Evolutionary conservation across 441 rosid species (phyloP).

Genomic region (Theobroma grandiflorum): DNA sequence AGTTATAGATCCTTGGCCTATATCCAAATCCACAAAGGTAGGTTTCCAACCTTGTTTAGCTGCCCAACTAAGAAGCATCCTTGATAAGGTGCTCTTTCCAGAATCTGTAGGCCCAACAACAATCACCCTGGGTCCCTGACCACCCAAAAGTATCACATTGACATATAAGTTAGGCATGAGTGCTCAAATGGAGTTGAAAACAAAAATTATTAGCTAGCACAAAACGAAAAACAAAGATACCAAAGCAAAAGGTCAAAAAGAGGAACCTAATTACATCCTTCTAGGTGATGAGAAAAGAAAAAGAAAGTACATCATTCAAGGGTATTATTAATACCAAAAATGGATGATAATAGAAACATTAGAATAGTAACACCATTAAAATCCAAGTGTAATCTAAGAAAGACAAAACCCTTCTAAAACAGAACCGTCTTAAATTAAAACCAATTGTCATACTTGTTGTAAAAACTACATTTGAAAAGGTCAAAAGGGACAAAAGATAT

Average conservation of each 20-base stretch:
- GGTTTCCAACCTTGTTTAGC: constrained; percentile 94
- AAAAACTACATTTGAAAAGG: neutral
- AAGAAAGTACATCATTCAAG: neutral
- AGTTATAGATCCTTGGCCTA: constrained; percentile 93
- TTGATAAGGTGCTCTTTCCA: constrained; percentile 85
- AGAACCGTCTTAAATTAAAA: neutral
- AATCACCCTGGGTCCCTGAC: constrained; percentile 89
- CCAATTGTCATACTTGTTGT: neutral
- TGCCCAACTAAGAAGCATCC: constrained; percentile 97
- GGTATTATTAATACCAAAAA: constrained; percentile 7
- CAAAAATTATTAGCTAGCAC: neutral
- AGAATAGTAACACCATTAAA: neutral
- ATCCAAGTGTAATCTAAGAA: neutral
- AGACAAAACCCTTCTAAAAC: neutral
- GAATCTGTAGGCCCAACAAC: constrained; percentile 89
- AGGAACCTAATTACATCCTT: constrained; percentile 6
- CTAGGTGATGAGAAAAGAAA: neutral
- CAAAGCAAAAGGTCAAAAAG: neutral
- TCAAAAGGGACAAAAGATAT: neutral
- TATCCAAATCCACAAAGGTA: constrained; percentile 87
- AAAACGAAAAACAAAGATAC: neutral
- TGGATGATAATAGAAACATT: neutral
- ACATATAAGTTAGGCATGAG: neutral
- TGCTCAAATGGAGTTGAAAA: neutral
- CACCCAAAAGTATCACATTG: constrained; percentile 14